Evolutionary conservation across 805 yeast genomes (phyloP), one percentile per base, ranked within the genome.

Genomic region (Wickerhamomyces chambardii): DNA sequence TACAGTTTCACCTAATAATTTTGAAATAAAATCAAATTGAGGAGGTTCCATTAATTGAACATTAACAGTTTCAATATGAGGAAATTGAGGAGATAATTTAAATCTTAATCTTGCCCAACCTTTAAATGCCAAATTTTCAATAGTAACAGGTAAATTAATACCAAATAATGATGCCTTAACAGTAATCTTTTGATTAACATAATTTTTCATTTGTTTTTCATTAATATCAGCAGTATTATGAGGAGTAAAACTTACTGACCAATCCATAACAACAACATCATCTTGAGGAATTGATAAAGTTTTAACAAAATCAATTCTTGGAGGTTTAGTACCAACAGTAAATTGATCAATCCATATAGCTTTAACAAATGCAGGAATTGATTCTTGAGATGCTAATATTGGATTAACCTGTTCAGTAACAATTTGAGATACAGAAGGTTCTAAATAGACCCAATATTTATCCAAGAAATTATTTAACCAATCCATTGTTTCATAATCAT

Each of bases 261-360:
- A 90, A 59, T 92, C 98, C 96, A 92, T 92, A 35, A 94, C 96
- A 10, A 90, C 94, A 35, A 92, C 81, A 52, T 90, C 96, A 42
- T 82, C 83, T 22, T 76, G 79, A n/a, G 97, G 90, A 43, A 90
- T 84, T 33, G 80, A 84, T 51, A 87, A 74, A 3, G 97, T 84
- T 54, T 92, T 84, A 15, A 90, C 97, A 43, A 69, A 68, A 53
- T 92, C 97, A 40, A 92, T 70, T 56, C 98, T 74, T 25, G 95
- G 95, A 9, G 99, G 95, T 61, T 92, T 92, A 6, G 95, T 80
- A 42, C 99, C 99, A 15, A 82, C 72, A 7, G 97, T 92, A 55
- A 92, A 79, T 39, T 84, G 73, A 55, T 84, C 92, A 35, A 90
- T 72, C 85, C 95, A 84, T 37, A 90, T 58, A 9, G 84, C 71